Evolutionary conservation across 2,329 filamentous ascomycete genomes (phyloP), one percentile per base, ranked within the genome.

Genomic region (Neofusicoccum sp.): DNA sequence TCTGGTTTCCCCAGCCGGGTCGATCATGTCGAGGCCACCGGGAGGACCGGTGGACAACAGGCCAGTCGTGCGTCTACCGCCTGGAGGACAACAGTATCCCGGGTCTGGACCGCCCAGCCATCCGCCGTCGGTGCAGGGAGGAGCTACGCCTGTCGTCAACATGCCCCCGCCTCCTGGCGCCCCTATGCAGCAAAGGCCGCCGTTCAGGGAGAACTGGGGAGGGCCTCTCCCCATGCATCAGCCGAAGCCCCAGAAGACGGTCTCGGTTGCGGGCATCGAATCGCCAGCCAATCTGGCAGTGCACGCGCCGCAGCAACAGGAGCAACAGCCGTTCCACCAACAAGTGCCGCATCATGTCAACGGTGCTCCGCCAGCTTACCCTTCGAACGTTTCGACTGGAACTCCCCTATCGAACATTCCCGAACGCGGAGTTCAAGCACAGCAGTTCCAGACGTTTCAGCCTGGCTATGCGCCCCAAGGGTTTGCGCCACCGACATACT

Each of bases 251-350:
- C 93, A 98, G 74, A 98, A 98, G 80, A 84, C 92, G 5, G 91
- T 98, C 33, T 97, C 93, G 8, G 87, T 98, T 62, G 90, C 91
- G 61, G 92, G 91, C 68, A 96, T 98, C 67, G 95, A 98, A 74
- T 90, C 90, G 6, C 91, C 93, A 3, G 86, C 85, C 4, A 82
- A 81, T 66, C 78, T 86, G 76, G 79, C 80, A 30, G 80, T 82
- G 69, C 82, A 84, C 58, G 82, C 83, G 64, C 84, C 85, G 12
- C 84, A 85, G 68, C 82, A 85, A 65, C 84, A 88, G 70, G 82
- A 89, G 68, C 89, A 93, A 68, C 90, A 93, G 71, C 90, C 93
- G 0, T 97, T 98, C 80, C 92, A 96, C 67, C 93, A 96, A 68
- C 93, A 97, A 75, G 87, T 96, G n/a, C 93, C 93, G 2, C 76